Percentiles rank a stretch among this genome's conserved stretches.
phyloP scores from a whole-genome alignment of 2,329 filamentous ascomycete species.

The Phyllosticta citrichinensis region DNA sequence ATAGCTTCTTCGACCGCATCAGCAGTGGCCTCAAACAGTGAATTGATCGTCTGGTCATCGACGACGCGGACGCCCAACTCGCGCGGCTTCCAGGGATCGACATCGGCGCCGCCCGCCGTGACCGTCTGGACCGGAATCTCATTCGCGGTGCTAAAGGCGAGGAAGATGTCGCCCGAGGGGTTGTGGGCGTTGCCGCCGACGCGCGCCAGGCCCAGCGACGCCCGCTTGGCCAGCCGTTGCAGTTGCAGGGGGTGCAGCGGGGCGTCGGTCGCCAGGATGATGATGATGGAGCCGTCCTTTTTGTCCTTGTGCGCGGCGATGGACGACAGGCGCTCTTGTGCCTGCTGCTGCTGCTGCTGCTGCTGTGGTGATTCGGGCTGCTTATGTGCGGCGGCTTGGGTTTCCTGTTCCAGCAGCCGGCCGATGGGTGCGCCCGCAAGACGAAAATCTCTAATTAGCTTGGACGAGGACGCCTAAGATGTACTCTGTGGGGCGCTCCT shows the following conservation, averaged over 20 bases:
- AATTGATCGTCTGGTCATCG: conserved; percentile 51
- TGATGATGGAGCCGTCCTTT: conserved; percentile 53
- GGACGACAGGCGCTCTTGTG: conserved; percentile 20
- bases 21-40: conserved; percentile 50
- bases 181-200: conserved; percentile 54
- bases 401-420: conserved; percentile 39
- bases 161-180: conserved; percentile 55
- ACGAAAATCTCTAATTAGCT: conserved; percentile 54
- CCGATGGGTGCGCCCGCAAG: conserved; percentile 55
- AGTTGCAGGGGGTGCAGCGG: conserved; percentile 50
- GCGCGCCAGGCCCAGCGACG: conserved; percentile 50
- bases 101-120: conserved; percentile 15
- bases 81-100: conserved; percentile 27
- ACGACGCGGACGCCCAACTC: conserved; percentile 40
- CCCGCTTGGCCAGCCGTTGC: conserved; percentile 48
- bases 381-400: conserved; percentile 29
- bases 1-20: conserved; percentile 58
- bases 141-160: conserved; percentile 56
- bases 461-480: conserved; percentile 54
- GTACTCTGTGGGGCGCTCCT: conserved; percentile 26
- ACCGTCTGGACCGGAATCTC: conserved; percentile 36
- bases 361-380: neutral
- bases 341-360: neutral
- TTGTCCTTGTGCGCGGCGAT: conserved; percentile 33
- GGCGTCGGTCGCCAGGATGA: conserved; percentile 51